Base-by-base conservation (phyloP, 2,329 filamentous ascomycete species). In the Sclerotinia subarctica region DNA sequence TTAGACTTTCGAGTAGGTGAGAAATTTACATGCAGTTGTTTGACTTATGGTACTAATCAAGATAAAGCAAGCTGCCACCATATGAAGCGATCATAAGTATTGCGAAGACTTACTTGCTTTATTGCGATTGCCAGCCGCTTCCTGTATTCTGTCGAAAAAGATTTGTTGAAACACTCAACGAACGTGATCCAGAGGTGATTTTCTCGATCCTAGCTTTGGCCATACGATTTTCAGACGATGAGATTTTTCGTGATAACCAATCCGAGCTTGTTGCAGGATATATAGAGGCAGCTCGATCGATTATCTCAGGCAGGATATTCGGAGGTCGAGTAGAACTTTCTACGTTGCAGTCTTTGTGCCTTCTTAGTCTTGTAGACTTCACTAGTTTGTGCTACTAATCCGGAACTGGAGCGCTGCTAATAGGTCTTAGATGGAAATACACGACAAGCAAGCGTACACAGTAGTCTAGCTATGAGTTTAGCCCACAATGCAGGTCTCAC, bases 101-200 rank as follows among this genome's bases (percentile, higher is more conserved):
- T 19, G 80, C 79, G 17, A 76, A 81, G 57, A 72, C 80, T 2
- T 85, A 84, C 71, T 70, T 84, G 4, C 72, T 77, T 5, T 84
- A 82, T 70, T 83, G 82, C 66, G 81, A 85, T 64, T 81, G 79
- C 32, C 83, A 85, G 63, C 82, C 83, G 7, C 75, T 85, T 29
- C 79, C 80, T 21, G 74, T 85, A 0, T 85, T 85, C 63, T 76
- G 79, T 24, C 72, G 77, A 15, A 75, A 77, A 5, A 77, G 71
- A 1, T 83, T 85, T 69, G 66, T 83, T 11, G 69, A 74, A 7
- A 80, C 76, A 49, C 72, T 84, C 8, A 70, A 75, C 19, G 71
- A 76, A 29, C 78, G 83, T 13, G 75, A 78, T n/a, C 73, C 73
- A 0, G 79, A 79, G 66, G 66, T 81, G 2, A 62, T 79, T 0